Evolutionary conservation across 305 asterid genomes (phyloP).

Genomic region (Fraxinus xanthoxyloides): DNA sequence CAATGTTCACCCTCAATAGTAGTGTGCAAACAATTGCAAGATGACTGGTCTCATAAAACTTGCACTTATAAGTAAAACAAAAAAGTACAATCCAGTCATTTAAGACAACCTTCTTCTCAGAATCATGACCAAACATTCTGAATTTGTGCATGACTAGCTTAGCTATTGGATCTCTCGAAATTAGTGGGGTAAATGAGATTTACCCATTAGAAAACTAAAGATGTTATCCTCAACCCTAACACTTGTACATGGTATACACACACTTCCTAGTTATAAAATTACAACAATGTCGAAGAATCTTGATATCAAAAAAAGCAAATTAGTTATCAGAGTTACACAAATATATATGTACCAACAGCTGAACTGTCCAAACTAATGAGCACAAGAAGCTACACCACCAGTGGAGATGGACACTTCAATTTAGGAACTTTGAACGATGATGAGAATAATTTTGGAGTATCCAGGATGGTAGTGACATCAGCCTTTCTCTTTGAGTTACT

Average conservation of each 20-base stretch:
- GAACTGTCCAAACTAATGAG: not conserved
- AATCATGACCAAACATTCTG: not conserved
- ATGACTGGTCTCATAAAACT: not conserved
- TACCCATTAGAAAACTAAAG: not conserved
- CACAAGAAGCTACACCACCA: not conserved
- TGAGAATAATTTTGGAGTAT: constrained; percentile 61
- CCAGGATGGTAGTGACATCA: constrained; percentile 31
- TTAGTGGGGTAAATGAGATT: not conserved
- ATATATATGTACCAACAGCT: too few relatives aligned
- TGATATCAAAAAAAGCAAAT: constrained; percentile 7
- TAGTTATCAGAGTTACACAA: not conserved
- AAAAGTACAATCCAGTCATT: not conserved
- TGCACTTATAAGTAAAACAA: not conserved
- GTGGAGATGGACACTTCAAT: constrained; percentile 32
- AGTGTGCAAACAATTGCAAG: too few relatives aligned
- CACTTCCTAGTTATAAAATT: constrained; percentile 5
- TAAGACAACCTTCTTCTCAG: not conserved
- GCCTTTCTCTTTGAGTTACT: constrained; percentile 53
- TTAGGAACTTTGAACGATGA: constrained; percentile 74
- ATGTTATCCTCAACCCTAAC: not conserved
- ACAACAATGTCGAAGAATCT: not conserved
- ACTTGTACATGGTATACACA: not conserved
- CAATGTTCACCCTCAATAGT: not conserved
- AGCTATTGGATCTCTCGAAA: not conserved
- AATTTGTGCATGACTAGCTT: not conserved